Evolutionary conservation across 805 yeast species (phyloP).

Genomic region (Pichia thaimueangensis): DNA sequence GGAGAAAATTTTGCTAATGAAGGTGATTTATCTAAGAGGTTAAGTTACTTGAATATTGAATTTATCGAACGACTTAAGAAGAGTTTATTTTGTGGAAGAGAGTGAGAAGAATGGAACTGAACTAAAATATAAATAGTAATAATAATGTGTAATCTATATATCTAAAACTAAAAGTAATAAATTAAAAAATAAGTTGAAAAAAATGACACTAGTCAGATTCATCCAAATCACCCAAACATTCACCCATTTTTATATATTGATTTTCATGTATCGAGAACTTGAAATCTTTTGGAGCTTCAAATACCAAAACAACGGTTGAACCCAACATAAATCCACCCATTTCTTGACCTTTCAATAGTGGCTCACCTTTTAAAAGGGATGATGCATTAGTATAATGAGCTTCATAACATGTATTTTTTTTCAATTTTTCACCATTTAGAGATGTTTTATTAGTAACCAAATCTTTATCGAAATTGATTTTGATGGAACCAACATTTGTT

Average conservation of each 20-base stretch:
- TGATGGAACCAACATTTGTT: slow-evolving; percentile 94
- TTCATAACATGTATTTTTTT: slow-evolving; percentile 82
- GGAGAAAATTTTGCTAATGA: not conserved
- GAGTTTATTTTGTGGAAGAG: slow-evolving; percentile 31
- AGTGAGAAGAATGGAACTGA: not conserved
- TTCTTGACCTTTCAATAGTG: slow-evolving; percentile 85
- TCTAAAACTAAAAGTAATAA: not conserved
- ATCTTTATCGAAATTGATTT: slow-evolving; percentile 85
- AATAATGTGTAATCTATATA: not conserved
- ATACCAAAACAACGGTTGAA: slow-evolving; percentile 91
- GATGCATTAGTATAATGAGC: slow-evolving; percentile 86
- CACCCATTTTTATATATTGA: slow-evolving; percentile 81
- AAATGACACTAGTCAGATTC: not conserved
- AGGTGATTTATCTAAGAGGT: slow-evolving; percentile 22
- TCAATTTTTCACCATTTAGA: slow-evolving; percentile 46
- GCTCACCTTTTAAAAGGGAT: slow-evolving; percentile 72
- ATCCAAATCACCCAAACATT: slow-evolving; percentile 49
- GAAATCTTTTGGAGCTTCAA: slow-evolving; percentile 88
- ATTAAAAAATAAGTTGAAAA: not conserved
- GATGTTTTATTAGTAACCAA: slow-evolving; percentile 74
- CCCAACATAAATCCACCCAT: slow-evolving; percentile 97
- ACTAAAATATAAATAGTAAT: not conserved
- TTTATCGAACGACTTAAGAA: slow-evolving; percentile 50
- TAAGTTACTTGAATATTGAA: slow-evolving; percentile 41
- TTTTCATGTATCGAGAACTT: slow-evolving; percentile 63